Evolutionary conservation across 192 early-diverging fungal species (phyloP), one percentile per base, ranked within the genome.

Genomic region (Dissophora globulifera): DNA sequence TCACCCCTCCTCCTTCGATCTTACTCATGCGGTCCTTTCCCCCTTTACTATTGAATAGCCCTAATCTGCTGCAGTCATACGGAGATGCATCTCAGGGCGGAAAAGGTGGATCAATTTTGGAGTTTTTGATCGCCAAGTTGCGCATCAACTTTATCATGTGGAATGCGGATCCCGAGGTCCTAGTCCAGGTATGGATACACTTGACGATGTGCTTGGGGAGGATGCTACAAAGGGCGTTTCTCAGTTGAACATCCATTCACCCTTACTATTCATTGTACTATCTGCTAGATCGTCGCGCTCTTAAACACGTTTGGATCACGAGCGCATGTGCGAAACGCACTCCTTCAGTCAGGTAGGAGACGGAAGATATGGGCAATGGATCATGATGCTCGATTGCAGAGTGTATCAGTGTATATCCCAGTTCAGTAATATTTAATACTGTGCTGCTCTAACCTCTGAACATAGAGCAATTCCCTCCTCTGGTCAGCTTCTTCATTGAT

Each of bases 81-180:
- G 87, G 88, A 9, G 67, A 69, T 50, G 58, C 79, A 2, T 69
- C 76, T 8, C 78, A 59, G 1, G 84, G 83, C 42, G 90, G 88
- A 29, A 80, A 86, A 38, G 93, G 90, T 9, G 32, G 43, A 2
- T 33, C 69, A 0, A 68, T 90, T 16, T 70, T 93, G 15, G 87
- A 92, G 33, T 92, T 89, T 47, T 67, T 92, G 20, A 70, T 92
- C 23, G 55, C 74, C 17, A 85, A 84, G 41, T 74, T 92, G 27
- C 72, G 83, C 27, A 79, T 81, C 48, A 90, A 88, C 38, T 88
- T 91, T 76, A 69, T 80, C 2, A 60, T 91, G 29, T 94, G 93
- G 93, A 83, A 84, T 49, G 85, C 88, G 4, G 88, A 94, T 54
- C 69, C 74, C n/a, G 87, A 89, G 59, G 87, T 93, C 12, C 56